Conservation (phyloP, 441 rosid genomes). For the Bocquillonia castaneifolia region DNA sequence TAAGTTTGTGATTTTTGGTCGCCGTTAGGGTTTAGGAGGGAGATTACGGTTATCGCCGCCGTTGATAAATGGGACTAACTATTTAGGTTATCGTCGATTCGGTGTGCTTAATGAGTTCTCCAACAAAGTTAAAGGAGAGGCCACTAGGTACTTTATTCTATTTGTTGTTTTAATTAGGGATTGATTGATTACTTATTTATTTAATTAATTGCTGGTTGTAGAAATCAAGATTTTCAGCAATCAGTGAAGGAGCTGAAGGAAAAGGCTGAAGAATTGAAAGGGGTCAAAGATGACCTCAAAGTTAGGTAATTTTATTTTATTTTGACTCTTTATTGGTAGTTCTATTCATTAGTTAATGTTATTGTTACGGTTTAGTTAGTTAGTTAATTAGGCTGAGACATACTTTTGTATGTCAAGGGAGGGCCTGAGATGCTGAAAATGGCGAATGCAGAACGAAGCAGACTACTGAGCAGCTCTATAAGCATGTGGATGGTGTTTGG, state of each 20-base stretch:
- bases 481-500: conserved; percentile 82
- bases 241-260: conserved; percentile 74
- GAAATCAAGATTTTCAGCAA: conserved; percentile 68
- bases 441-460: conserved; percentile 86
- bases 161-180: not conserved
- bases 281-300: conserved; percentile 62
- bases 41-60: conserved; percentile 29
- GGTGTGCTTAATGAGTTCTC: conserved; percentile 75
- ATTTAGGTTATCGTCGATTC: conserved; percentile 39
- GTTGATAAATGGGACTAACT: conserved; percentile 29
- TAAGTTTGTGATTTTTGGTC: conserved; percentile 11
- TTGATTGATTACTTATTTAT: not conserved
- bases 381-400: conserved; percentile 55
- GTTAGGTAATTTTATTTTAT: conserved; percentile 47
- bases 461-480: conserved; percentile 80
- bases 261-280: conserved; percentile 64
- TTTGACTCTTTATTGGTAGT: too few species aligned
- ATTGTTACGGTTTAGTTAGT: conserved; percentile 30
- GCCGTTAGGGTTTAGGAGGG: conserved; percentile 35
- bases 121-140: conserved; percentile 69
- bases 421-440: conserved; percentile 66
- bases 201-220: conserved; percentile 21
- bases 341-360: too few species aligned
- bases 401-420: conserved; percentile 52
- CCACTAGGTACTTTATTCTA: conserved; percentile 39